These are phyloP conservation scores for Eucalyptus curtisii DNA, from an alignment of 345 rosid species.

Conservation along the genomic window DNA sequence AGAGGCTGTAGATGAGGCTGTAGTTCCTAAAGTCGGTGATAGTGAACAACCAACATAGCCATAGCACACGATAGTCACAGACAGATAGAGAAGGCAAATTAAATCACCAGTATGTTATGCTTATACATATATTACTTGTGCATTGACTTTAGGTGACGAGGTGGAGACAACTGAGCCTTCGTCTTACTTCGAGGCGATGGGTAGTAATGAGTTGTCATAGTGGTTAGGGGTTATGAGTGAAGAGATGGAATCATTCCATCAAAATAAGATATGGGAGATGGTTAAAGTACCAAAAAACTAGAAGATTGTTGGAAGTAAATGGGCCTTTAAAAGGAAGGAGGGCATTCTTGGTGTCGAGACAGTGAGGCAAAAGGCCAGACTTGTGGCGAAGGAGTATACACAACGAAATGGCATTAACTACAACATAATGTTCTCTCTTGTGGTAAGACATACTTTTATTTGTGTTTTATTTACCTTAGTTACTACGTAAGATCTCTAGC, in stretches of 20 bases:
- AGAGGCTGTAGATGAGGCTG: fast-evolving
- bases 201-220: fast-evolving
- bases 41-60: no score
- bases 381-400: no score
- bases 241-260: fast-evolving
- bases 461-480: no score
- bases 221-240: no score
- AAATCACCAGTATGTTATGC: fast-evolving
- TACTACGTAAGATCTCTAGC: no score
- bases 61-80: no score
- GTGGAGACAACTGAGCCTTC: no score
- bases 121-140: fast-evolving
- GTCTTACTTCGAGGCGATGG: fast-evolving
- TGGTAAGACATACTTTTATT: fast-evolving
- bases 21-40: fast-evolving
- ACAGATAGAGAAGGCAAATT: fast-evolving
- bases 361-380: fast-evolving
- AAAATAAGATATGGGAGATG: no score
- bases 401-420: no score
- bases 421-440: fast-evolving
- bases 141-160: no score
- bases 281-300: fast-evolving
- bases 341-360: fast-evolving
- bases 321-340: fast-evolving
- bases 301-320: no score